Base-by-base conservation (phyloP, 2,329 filamentous ascomycete species). In the Thelonectria olida region DNA sequence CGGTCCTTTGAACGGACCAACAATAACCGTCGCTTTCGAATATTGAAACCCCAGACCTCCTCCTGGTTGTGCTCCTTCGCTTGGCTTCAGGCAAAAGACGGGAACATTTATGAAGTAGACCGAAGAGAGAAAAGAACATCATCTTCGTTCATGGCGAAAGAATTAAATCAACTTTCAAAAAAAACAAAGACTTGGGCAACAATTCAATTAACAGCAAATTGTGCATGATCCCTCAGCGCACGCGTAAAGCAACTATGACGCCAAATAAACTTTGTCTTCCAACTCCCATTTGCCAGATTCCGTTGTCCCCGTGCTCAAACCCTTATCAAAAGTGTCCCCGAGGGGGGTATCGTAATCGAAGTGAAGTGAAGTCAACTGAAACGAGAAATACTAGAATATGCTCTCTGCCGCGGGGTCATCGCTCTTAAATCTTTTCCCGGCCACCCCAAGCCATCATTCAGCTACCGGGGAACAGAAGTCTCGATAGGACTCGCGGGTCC, bases 401-500 rank as follows among this genome's bases (percentile, higher is more conserved):
- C 59, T 57, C 64, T 63, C 59, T 62, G 58, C 66, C 58, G 52
- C 62, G 53, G 67, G 61, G 63, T 63, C 62, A 62, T 66, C 58
- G 58, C 63, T 58, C 58, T 56, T 56, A 20, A 36, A 28, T 44
- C 22, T 60, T 41, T 49, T 50, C 47, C 17, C 34, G 27, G 27
- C 22, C 42, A 42, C 9, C 34, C 17, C 17, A 19, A 36, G 41
- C 41, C 41, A 31, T 70, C 61, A 78, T 56, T n/a, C n/a, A n/a
- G n/a, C n/a, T n/a, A n/a, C n/a, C 73, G 74, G 54, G 72, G 73
- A 53, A 67, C 68, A 15, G 73, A 66, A 7, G 58, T 69, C 45
- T 87, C 85, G 28, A 86, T 79, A 1, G 88, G 88, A 70, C 87
- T 90, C 31, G 82, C 78, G 4, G 87, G 86, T 52, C 81, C 78